Conservation (phyloP, 2,329 filamentous ascomycete genomes). For the Fusarium devonianum region DNA sequence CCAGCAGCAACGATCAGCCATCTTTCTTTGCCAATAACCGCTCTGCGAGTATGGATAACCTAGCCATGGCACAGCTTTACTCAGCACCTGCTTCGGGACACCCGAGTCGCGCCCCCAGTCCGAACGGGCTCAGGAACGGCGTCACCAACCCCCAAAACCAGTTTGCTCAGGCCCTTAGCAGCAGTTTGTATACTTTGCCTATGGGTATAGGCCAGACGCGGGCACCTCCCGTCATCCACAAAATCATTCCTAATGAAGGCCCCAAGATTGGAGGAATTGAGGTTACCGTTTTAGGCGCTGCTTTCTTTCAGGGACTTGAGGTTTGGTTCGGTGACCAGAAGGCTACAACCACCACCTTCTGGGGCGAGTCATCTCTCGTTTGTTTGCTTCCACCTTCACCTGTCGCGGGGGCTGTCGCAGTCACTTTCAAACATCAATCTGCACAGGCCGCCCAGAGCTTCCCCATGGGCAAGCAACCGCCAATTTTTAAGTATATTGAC, state of each 20-base stretch:
- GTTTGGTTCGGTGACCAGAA: slow-evolving; percentile 79
- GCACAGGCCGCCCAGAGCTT: slow-evolving; percentile 49
- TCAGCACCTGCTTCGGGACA: slow-evolving; percentile 77
- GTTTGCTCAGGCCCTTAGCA: slow-evolving; percentile 56
- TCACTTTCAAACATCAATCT: slow-evolving; percentile 69
- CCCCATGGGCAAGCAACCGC: slow-evolving; percentile 51
- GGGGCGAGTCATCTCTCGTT: slow-evolving; percentile 81
- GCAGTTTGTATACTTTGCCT: slow-evolving; percentile 59
- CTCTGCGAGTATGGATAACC: slow-evolving; percentile 70
- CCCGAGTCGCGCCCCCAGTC: slow-evolving; percentile 80
- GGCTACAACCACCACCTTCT: slow-evolving; percentile 77
- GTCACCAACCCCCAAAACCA: slow-evolving; percentile 53
- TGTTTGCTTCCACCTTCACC: slow-evolving; percentile 78
- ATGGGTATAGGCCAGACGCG: slow-evolving; percentile 59
- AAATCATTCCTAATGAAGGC: slow-evolving; percentile 83
- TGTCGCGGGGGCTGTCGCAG: slow-evolving; percentile 71
- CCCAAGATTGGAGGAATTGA: slow-evolving; percentile 85
- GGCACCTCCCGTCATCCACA: slow-evolving; percentile 70
- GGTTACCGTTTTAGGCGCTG: slow-evolving; percentile 82
- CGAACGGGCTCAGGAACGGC: slow-evolving; percentile 61
- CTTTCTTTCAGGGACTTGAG: slow-evolving; percentile 78
- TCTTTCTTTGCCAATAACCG: slow-evolving; percentile 64
- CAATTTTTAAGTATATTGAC: slow-evolving; percentile 76
- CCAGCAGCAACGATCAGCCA: slow-evolving; percentile 68
- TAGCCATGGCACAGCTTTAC: slow-evolving; percentile 69